phyloP scores from a whole-genome alignment of 768 basidiomycete species.

The Hydnomerulius pinastri region DNA sequence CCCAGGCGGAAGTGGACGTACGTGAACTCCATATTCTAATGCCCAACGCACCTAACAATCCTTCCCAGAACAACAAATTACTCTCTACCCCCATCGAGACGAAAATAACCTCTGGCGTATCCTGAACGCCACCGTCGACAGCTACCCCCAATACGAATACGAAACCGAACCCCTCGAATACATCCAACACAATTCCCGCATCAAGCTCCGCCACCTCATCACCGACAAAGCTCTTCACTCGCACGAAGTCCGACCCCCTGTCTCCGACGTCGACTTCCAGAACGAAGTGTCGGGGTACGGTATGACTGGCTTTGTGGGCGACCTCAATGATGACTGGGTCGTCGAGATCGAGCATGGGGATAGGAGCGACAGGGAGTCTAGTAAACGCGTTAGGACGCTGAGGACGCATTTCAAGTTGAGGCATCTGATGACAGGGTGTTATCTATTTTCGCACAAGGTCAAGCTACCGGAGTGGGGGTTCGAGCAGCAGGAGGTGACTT shows the following conservation, averaged over 20 bases:
- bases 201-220: constrained; percentile 78
- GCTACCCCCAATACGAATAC: constrained; percentile 49
- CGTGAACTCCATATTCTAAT: constrained; percentile 25
- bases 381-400: constrained; percentile 74
- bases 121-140: constrained; percentile 64
- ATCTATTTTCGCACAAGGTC: constrained; percentile 96
- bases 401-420: constrained; percentile 80
- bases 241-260: constrained; percentile 91
- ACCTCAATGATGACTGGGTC: constrained; percentile 91
- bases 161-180: constrained; percentile 55
- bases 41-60: not conserved
- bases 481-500: constrained; percentile 99
- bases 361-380: constrained; percentile 64
- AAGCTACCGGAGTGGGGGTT: constrained; percentile 98
- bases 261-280: constrained; percentile 98
- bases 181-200: constrained; percentile 62
- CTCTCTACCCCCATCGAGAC: constrained; percentile 98
- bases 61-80: constrained; percentile 90
- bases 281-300: constrained; percentile 98
- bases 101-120: constrained; percentile 94
- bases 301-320: constrained; percentile 79
- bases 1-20: constrained; percentile 89
- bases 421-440: constrained; percentile 89
- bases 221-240: constrained; percentile 92
- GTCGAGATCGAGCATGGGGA: constrained; percentile 80